phyloP scores from a whole-genome alignment of 305 asterid species.

The Fraxinus dipetala region DNA sequence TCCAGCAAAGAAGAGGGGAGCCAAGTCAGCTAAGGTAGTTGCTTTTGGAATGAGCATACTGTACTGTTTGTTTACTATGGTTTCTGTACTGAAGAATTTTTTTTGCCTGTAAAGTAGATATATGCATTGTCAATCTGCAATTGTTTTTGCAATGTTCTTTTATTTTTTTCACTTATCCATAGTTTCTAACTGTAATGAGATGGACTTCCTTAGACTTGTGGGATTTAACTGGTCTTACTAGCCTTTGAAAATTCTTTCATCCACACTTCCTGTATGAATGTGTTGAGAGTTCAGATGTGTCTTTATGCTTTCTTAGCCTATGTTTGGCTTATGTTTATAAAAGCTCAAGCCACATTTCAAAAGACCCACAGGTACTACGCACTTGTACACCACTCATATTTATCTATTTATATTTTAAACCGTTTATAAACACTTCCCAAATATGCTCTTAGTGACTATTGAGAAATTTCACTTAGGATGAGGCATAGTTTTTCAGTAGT shows the following conservation, averaged over 20 bases:
- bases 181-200: neutral
- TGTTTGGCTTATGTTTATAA: too few species aligned
- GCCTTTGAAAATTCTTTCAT: neutral
- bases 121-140: neutral
- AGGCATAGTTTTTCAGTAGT: neutral
- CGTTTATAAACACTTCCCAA: too few species aligned
- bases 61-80: neutral
- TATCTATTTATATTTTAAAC: too few species aligned
- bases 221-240: neutral
- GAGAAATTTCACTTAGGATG: neutral
- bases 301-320: neutral
- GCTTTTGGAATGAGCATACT: neutral
- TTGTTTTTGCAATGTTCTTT: neutral
- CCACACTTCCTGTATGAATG: constrained; percentile 1
- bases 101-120: neutral
- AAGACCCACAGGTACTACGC: too few species aligned
- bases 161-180: neutral
- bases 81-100: neutral
- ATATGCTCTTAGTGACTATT: neutral
- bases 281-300: neutral
- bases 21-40: constrained; percentile 60
- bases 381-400: too few species aligned
- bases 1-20: constrained; percentile 46
- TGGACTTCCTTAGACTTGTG: neutral
- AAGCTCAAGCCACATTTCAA: too few species aligned